Conservation (phyloP, 164 flowering plant genomes). For the Macadamia integrifolia region DNA sequence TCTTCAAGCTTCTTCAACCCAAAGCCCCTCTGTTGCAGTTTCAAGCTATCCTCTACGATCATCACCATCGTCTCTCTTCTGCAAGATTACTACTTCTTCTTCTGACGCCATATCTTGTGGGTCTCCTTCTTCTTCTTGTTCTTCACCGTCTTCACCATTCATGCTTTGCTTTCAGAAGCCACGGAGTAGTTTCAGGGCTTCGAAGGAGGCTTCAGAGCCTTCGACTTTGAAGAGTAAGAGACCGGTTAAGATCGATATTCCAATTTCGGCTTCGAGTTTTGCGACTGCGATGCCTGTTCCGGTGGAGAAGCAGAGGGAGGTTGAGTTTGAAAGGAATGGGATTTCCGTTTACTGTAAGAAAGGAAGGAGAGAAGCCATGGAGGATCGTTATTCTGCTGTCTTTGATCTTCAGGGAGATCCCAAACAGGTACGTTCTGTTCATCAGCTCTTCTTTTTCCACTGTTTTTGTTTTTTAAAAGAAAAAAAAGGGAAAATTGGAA, state of each 20-base stretch:
- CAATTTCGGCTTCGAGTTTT: conserved; percentile 34
- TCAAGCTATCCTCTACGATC: conserved; percentile 27
- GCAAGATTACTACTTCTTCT: conserved; percentile 21
- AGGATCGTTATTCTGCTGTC: conserved; percentile 69
- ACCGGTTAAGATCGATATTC: conserved; percentile 67
- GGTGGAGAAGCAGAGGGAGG: conserved; percentile 4
- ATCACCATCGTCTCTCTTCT: conserved; percentile 30
- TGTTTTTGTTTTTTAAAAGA: too few relatives aligned
- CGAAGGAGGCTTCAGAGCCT: conserved; percentile 7
- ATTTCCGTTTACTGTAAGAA: conserved; percentile 72
- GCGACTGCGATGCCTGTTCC: conserved; percentile 5
- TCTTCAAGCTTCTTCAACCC: too few relatives aligned
- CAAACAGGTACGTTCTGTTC: conserved; percentile 52
- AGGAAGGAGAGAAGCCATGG: conserved; percentile 78
- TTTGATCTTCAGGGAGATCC: conserved; percentile 49
- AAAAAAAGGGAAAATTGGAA: too few relatives aligned
- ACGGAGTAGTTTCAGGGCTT: conserved; percentile 23
- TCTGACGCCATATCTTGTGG: conserved; percentile 11
- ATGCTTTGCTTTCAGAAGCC: conserved; percentile 37
- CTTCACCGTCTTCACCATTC: conserved; percentile 20
- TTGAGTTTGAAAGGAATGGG: conserved; percentile 42
- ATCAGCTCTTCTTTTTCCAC: too few relatives aligned
- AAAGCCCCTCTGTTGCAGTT: conserved; percentile 13
- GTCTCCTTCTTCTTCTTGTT: background rate
- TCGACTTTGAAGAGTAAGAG: conserved; percentile 60